Conservation (phyloP, 1,284 basidiomycete species). For the Rhodofomes roseus region DNA sequence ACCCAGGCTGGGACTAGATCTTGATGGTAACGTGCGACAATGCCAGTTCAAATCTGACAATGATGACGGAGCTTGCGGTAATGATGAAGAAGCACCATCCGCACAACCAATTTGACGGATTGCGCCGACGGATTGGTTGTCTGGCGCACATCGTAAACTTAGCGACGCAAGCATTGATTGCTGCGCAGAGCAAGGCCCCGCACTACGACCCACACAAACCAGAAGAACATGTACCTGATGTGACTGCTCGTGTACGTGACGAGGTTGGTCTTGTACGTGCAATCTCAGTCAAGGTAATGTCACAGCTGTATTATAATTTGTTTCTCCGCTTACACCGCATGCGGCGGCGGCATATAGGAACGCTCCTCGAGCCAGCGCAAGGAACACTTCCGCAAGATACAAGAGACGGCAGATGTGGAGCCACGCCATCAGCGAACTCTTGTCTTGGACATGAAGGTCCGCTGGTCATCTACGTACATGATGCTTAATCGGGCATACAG, state of each 20-base stretch:
- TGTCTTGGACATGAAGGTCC: slow-evolving; percentile 36
- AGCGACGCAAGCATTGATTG: slow-evolving; percentile 15
- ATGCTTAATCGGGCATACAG: slow-evolving; percentile 31
- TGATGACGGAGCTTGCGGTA: slow-evolving; percentile 1
- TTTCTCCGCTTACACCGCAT: too few species aligned
- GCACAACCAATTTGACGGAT: neutral
- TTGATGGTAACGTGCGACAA: slow-evolving; percentile 6
- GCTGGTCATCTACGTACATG: slow-evolving; percentile 38
- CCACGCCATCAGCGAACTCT: slow-evolving; percentile 12
- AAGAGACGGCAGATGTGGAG: slow-evolving; percentile 8
- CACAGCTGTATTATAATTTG: too few species aligned
- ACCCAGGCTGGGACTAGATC: too few species aligned
- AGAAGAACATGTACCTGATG: neutral
- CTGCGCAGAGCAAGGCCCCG: slow-evolving; percentile 8
- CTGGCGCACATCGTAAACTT: slow-evolving; percentile 20
- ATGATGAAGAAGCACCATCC: neutral
- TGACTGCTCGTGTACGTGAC: too few species aligned
- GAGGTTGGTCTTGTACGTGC: too few species aligned
- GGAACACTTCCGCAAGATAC: slow-evolving; percentile 25
- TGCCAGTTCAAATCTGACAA: slow-evolving; percentile 1
- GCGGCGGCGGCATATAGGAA: slow-evolving; percentile 20
- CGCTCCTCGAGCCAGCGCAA: slow-evolving; percentile 32
- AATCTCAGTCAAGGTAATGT: too few species aligned
- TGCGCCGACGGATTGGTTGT: slow-evolving; percentile 8
- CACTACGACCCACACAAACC: slow-evolving; percentile 13